Evolutionary conservation across 345 rosid genomes (phyloP), one percentile per base, ranked within the genome.

Genomic region (Lagerstroemia speciosa): DNA sequence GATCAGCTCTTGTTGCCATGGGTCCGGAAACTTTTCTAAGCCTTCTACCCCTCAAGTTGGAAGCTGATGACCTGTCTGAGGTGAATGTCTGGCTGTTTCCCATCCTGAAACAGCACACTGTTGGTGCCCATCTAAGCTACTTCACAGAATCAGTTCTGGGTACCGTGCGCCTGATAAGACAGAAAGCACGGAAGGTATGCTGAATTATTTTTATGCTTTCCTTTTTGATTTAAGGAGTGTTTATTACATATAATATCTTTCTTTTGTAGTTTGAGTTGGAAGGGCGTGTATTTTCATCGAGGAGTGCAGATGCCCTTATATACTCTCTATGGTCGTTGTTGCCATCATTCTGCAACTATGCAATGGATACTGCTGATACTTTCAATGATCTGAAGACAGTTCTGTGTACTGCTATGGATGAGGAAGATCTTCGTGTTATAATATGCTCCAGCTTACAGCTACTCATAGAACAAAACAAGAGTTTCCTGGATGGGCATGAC

Each of bases 51-150:
- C 87, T 94, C 74, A 88, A 87, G 65, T 75, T 94, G 69, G 95
- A 89, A 78, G 87, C 85, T 67, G 77, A 79, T 74, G 91, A 91
- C 81, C 83, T 88, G 55, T 86, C 96, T 71, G 83, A 89, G 75
- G 90, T 87, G 67, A 94, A 94, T 65, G 89, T 87, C 60, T 91
- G 97, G 96, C 93, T 94, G 69, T 87, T 94, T 75, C 99, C 97
- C 52, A 86, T 91, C 74, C 72, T 94, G 79, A 94, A 91, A 92
- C 96, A 89, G 81, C 80, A 94, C 77, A 85, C 88, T 26, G 77
- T 87, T 61, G 96, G 99, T 69, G 97, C 92, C 66, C 86, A 70
- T 69, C 79, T 94, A 73, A 83, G 83, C 78, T 94, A 85, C 87
- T 91, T 85, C 75, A 69, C 72, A 8, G 87, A 94, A 50, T 77